Base-by-base conservation (phyloP, 1,284 basidiomycete genomes). In the Sphagnurus paluster region DNA sequence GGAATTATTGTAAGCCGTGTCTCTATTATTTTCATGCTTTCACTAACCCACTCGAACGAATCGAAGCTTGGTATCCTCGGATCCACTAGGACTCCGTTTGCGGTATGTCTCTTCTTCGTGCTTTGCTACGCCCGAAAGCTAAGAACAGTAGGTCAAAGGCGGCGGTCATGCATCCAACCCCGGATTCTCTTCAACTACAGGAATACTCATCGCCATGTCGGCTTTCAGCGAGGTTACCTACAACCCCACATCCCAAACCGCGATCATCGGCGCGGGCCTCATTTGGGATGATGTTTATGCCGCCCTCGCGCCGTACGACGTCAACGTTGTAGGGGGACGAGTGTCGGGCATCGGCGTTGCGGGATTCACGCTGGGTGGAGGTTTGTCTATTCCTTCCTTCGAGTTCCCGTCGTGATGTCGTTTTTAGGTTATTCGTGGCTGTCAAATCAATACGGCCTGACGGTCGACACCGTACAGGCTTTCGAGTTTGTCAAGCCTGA, bases 251-350 rank as follows among this genome's bases (percentile, higher is more conserved):
- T 52, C 67, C 0, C 64, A 70, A 44, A 76, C 69, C 0, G 77
- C 63, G 1, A 66, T 62, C 0, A 56, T 82, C 16, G 82, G 81
- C 0, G 59, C 77, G 2, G 80, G 80, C 5, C 53, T 78, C 6
- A 62, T 74, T 4, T 84, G 80, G 79, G 79, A 82, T 46, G 70
- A 77, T 29, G 80, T 82, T 2, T 84, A 83, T 45, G 62, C 56
- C 4, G 68, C 64, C 2, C 65, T 84, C 0, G 72, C 68, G 5
- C 70, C 70, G 0, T 48, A 68, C 34, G 63, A 64, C 3, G 67
- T 76, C 4, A 81, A 70, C 36, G 77, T 82, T 8, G 69, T 80
- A 1, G 80, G 80, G 6, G 79, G 76, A 14, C 64, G 79, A 3
- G 71, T 75, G 0, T 50, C 69, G 1, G 77, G 80, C 13, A 72